Evolutionary conservation across 179 eudicot species (phyloP).

Genomic region (Sideroxylon spinosum): DNA sequence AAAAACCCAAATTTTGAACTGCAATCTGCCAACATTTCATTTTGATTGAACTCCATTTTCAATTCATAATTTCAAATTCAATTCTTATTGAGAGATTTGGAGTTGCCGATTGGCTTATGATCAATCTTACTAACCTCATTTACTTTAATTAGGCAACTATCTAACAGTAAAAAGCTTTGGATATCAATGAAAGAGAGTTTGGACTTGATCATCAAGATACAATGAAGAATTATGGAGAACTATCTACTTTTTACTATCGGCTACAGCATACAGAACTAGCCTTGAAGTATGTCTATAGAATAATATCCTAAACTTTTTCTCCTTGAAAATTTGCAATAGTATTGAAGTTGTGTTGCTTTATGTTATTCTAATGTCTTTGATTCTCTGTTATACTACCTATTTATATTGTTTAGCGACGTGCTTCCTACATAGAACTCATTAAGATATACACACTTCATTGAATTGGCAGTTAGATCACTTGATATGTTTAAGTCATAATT

Average conservation of each 20-base stretch:
- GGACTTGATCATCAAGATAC: slow-evolving; percentile 89
- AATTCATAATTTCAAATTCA: neutral
- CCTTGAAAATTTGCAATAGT: neutral
- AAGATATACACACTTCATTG: neutral
- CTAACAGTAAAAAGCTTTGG: slow-evolving; percentile 84
- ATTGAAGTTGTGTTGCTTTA: neutral
- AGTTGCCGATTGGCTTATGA: neutral
- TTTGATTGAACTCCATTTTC: slow-evolving; percentile 6
- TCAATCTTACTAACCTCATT: neutral
- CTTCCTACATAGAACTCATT: neutral
- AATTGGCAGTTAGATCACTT: neutral
- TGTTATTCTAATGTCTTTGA: neutral
- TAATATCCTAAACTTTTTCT: too few relatives aligned
- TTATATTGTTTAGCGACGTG: neutral
- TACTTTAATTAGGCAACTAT: slow-evolving; percentile 54
- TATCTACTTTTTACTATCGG: slow-evolving; percentile 78
- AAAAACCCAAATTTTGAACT: neutral
- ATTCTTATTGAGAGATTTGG: neutral
- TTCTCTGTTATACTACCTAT: neutral
- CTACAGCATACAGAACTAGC: slow-evolving; percentile 85
- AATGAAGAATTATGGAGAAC: slow-evolving; percentile 82
- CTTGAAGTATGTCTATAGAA: slow-evolving; percentile 47
- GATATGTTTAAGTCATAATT: neutral
- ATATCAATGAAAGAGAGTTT: slow-evolving; percentile 86
- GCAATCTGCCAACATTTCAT: neutral